Evolutionary conservation across 2,329 filamentous ascomycete species (phyloP).

Genomic region (Rhynchosporium graminicola): DNA sequence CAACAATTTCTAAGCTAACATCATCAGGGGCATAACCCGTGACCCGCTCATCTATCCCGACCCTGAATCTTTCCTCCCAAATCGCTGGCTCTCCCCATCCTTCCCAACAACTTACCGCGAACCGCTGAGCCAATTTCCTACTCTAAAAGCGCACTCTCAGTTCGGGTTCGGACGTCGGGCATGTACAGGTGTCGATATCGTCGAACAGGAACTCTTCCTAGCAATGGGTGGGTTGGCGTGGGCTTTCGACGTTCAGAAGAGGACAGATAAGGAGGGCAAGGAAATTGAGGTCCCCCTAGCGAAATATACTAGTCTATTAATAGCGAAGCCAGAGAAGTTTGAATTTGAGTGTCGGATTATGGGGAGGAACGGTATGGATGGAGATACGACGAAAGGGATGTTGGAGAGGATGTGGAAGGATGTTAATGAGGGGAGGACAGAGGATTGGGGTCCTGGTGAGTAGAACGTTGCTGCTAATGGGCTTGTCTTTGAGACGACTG

Average conservation of each 20-base stretch:
- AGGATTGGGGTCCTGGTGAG: conserved; percentile 4
- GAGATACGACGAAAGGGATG: background rate
- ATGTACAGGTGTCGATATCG: conserved; percentile 63
- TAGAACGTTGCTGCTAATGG: background rate
- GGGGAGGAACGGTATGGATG: conserved; percentile 41
- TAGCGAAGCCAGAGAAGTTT: conserved; percentile 52
- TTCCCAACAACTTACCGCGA: conserved; percentile 64
- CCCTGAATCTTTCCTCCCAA: conserved; percentile 62
- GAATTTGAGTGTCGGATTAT: conserved; percentile 48
- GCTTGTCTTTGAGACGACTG: background rate
- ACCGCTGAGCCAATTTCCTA: conserved; percentile 63
- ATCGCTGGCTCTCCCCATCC: conserved; percentile 61
- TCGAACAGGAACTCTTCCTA: conserved; percentile 59
- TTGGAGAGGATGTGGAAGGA: conserved; percentile 12
- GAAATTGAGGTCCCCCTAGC: conserved; percentile 27
- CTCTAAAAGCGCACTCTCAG: conserved; percentile 63
- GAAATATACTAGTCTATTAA: conserved; percentile 39
- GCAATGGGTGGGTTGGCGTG: conserved; percentile 51
- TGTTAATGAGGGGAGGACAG: conserved; percentile 9
- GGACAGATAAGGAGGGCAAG: conserved; percentile 26
- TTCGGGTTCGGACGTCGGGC: conserved; percentile 66
- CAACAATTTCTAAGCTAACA: background rate
- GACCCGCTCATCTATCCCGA: conserved; percentile 61
- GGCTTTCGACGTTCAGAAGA: conserved; percentile 48
- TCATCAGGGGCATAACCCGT: conserved; percentile 55